A percentile compares a stretch with the other conserved stretches of the same genome.
Evolutionary conservation across 768 basidiomycete genomes (phyloP).

Genomic region (Galerina marginata): DNA sequence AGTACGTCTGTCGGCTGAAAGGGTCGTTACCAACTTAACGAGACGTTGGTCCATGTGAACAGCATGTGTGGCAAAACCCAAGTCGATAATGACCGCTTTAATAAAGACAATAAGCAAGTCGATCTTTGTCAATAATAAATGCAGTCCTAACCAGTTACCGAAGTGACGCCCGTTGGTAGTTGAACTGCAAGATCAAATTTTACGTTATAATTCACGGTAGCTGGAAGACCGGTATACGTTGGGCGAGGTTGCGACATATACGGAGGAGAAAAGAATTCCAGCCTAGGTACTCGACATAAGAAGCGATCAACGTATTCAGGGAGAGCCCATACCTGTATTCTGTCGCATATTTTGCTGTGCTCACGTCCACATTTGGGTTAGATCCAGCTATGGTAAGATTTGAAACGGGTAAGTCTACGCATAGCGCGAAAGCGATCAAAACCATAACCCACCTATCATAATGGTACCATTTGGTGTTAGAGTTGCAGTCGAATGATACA

Average conservation of each 20-base stretch:
- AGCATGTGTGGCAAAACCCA: neutral
- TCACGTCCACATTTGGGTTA: neutral
- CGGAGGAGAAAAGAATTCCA: neutral
- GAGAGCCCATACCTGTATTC: neutral
- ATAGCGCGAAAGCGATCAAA: too few species aligned
- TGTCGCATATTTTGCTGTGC: neutral
- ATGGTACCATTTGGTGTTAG: neutral
- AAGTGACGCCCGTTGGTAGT: neutral
- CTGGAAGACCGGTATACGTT: neutral
- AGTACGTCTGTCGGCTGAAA: neutral
- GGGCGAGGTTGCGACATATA: neutral
- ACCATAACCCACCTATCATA: neutral
- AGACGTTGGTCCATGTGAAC: slow-evolving; percentile 3
- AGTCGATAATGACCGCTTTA: neutral
- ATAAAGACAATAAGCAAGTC: neutral
- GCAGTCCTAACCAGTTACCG: neutral
- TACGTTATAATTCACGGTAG: neutral
- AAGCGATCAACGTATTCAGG: neutral
- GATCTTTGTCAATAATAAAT: neutral
- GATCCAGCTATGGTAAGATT: neutral
- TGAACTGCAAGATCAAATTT: neutral
- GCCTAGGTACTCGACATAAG: neutral
- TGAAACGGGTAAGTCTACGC: too few species aligned
- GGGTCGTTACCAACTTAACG: neutral
- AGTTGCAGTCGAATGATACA: neutral